A percentile compares a stretch with the other conserved stretches of the same genome.
Evolutionary conservation across 495 filamentous ascomycete genomes (phyloP).

Genomic region (Podospora fimiseda): DNA sequence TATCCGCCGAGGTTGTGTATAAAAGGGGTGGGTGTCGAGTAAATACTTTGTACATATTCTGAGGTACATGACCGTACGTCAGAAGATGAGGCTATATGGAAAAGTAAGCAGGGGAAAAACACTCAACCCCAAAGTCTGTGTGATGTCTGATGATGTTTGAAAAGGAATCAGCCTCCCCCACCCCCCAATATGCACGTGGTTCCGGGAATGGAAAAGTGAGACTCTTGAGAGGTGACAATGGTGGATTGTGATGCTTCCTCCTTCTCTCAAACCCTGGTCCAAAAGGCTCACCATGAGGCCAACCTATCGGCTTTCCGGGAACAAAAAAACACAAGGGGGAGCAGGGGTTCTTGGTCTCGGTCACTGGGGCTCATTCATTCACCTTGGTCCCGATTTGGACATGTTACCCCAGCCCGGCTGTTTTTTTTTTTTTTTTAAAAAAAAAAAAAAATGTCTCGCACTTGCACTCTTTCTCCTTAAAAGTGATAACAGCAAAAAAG

Average conservation of each 20-base stretch:
- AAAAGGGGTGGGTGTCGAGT: no score
- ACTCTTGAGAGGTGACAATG: not conserved
- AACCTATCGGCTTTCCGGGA: slow-evolving; percentile 13
- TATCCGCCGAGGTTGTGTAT: no score
- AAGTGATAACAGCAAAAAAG: not conserved
- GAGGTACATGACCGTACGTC: no score
- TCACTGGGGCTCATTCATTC: not conserved
- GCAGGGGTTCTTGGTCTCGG: not conserved
- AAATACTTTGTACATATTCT: no score
- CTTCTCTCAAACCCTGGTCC: not conserved
- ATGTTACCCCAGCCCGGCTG: not conserved
- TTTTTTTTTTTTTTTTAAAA: no score
- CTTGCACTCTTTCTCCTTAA: not conserved
- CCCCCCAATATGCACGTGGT: slow-evolving; percentile 4
- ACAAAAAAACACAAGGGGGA: not conserved
- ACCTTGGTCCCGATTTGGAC: not conserved
- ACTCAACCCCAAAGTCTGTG: no score
- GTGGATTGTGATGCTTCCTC: not conserved
- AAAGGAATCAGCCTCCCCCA: no score
- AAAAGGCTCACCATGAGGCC: slow-evolving; percentile 1
- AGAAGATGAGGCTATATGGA: no score
- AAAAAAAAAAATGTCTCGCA: no score
- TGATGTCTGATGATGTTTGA: no score
- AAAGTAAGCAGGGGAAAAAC: no score
- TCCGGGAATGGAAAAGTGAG: slow-evolving; percentile 10